A percentile compares a stretch with the other conserved stretches of the same genome.
Conservation (phyloP, 108 stramenopile genomes). For the Nannochloropsis oceanica region DNA sequence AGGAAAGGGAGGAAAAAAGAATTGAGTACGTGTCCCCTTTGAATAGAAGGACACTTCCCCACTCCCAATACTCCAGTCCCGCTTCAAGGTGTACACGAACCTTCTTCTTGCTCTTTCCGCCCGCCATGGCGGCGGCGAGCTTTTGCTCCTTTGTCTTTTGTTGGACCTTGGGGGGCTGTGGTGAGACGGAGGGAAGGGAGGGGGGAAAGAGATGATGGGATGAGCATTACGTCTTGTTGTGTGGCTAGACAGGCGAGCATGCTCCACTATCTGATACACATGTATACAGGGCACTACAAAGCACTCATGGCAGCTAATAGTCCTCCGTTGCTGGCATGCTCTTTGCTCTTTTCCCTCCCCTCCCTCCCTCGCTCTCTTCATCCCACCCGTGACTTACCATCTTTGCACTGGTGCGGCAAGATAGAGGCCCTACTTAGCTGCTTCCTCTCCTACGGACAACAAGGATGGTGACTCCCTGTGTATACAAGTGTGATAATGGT, state of each 20-base stretch:
- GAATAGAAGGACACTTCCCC: not conserved
- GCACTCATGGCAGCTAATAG: not conserved
- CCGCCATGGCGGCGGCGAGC: conserved; percentile 99
- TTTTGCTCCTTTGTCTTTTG: conserved; percentile 99
- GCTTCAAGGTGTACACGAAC: conserved; percentile 21
- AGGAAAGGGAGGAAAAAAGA: not conserved
- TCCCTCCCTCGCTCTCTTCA: not conserved
- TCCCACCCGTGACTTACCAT: not conserved
- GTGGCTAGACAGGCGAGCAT: too few species aligned
- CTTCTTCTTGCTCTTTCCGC: conserved; percentile 99
- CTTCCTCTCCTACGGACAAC: not conserved
- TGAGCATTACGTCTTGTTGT: too few species aligned
- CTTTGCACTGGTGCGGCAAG: not conserved
- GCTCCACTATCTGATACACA: too few species aligned
- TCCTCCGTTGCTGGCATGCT: not conserved
- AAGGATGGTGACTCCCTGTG: not conserved
- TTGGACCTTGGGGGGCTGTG: conserved; percentile 51
- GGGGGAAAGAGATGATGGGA: not conserved
- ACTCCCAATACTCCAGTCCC: not conserved
- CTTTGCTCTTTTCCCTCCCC: not conserved
- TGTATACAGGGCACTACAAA: not conserved
- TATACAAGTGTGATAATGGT: too few species aligned
- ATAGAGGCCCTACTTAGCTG: not conserved
- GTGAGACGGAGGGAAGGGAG: not conserved
- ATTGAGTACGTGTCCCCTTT: not conserved